Evolutionary conservation across 2,329 filamentous ascomycete genomes (phyloP).

Genomic region (Fusarium ramigenum): DNA sequence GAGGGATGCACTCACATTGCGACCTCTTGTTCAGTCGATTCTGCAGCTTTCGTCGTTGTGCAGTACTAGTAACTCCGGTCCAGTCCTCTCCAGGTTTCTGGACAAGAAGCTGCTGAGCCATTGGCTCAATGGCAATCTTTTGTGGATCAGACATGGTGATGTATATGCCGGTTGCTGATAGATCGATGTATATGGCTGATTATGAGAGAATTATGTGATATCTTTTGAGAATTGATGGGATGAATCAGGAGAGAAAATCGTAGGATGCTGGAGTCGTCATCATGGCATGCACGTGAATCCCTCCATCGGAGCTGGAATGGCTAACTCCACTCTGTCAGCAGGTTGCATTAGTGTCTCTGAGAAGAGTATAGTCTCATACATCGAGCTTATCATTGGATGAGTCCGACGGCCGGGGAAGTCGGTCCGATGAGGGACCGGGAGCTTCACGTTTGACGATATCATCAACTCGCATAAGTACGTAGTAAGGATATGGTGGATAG

Average conservation of each 20-base stretch:
- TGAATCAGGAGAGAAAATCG: neutral
- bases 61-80: conserved; percentile 10
- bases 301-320: neutral
- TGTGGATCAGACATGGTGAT: neutral
- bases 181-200: neutral
- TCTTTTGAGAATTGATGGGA: neutral
- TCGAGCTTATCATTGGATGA: neutral
- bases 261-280: neutral
- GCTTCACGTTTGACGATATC: neutral
- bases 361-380: rapidly evolving
- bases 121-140: conserved; percentile 10
- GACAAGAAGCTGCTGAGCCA: conserved; percentile 4
- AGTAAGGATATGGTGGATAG: rapidly evolving
- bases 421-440: neutral
- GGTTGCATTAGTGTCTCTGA: conserved; percentile 17
- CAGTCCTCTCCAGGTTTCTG: conserved; percentile 14
- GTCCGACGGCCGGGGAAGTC: rapidly evolving
- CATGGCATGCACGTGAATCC: neutral
- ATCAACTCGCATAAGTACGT: neutral
- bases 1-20: neutral
- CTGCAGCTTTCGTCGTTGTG: conserved; percentile 18
- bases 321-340: conserved; percentile 17
- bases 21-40: conserved; percentile 22
- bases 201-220: neutral
- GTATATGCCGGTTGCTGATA: neutral